Percentiles rank a stretch among this genome's conserved stretches.
Conservation (phyloP, 176 grass and related monocot genomes). For the Oryza australiensis region DNA sequence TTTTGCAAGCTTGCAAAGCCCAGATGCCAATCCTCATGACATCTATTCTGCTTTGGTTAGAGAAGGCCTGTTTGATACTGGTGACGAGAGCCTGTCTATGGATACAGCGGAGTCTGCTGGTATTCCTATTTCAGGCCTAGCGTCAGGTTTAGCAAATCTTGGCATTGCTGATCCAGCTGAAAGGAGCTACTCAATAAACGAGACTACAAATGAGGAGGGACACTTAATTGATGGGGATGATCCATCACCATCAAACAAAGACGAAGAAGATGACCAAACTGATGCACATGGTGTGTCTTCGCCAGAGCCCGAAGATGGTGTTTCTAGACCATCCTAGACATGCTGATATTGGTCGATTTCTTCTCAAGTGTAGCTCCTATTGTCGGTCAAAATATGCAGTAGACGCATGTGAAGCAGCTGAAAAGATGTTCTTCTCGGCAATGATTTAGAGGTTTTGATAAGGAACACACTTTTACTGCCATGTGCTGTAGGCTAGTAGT, state of each 20-base stretch:
- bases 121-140: background rate
- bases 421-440: no score
- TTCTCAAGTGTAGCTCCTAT: background rate
- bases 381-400: background rate
- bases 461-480: background rate
- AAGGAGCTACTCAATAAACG: background rate
- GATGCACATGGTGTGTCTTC: background rate
- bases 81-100: slow-evolving; percentile 36
- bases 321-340: slow-evolving; percentile 4
- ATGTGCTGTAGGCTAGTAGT: background rate
- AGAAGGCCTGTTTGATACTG: slow-evolving; percentile 57
- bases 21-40: slow-evolving; percentile 24
- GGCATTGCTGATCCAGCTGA: slow-evolving; percentile 15
- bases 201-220: background rate
- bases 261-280: background rate
- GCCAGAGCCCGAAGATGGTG: background rate
- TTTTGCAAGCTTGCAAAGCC: slow-evolving; percentile 32
- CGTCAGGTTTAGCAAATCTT: background rate
- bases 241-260: background rate
- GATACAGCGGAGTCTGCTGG: slow-evolving; percentile 12
- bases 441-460: background rate
- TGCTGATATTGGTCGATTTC: background rate
- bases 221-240: background rate
- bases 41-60: slow-evolving; percentile 60
- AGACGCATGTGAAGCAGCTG: background rate